phyloP scores from a whole-genome alignment of 495 filamentous ascomycete species.

The Cudoniella acicularis region DNA sequence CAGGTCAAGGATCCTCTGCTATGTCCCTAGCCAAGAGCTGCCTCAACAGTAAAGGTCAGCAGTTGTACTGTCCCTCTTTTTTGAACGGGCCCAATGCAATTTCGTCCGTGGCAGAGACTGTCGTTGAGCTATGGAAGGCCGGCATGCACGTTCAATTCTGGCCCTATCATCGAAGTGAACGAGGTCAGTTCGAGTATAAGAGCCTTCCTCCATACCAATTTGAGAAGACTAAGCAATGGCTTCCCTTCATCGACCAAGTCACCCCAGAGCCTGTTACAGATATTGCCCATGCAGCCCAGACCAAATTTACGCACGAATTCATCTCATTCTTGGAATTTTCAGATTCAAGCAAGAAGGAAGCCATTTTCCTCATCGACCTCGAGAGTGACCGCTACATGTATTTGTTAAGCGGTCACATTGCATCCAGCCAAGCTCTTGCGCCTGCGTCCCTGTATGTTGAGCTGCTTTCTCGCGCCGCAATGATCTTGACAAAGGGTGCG shows the following conservation, averaged over 20 bases:
- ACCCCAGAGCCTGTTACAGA: not conserved
- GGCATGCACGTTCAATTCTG: conserved; percentile 21
- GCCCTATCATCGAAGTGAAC: conserved; percentile 18
- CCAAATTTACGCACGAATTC: not conserved
- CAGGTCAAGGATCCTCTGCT: conserved; percentile 33
- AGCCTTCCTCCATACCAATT: conserved; percentile 54
- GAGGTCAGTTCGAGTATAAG: conserved; percentile 27
- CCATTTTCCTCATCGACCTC: conserved; percentile 17
- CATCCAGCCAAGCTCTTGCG: conserved; percentile 31
- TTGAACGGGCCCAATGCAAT: not conserved
- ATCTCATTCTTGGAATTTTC: conserved; percentile 1
- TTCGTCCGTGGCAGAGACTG: conserved; percentile 20
- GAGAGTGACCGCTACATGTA: conserved; percentile 12
- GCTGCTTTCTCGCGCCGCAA: conserved; percentile 28
- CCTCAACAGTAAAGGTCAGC: not conserved
- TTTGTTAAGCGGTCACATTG: conserved; percentile 34
- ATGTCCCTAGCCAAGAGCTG: conserved; percentile 24
- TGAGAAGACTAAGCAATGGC: conserved; percentile 35
- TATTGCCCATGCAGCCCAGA: not conserved
- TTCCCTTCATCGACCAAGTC: not conserved
- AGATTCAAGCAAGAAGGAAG: conserved; percentile 11
- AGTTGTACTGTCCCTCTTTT: not conserved
- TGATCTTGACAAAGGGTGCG: conserved; percentile 6
- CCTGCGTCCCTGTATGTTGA: conserved; percentile 45
- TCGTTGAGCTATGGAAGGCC: conserved; percentile 25